phyloP scores from a whole-genome alignment of 2,329 filamentous ascomycete species.

The Tolypocladium amazonense region DNA sequence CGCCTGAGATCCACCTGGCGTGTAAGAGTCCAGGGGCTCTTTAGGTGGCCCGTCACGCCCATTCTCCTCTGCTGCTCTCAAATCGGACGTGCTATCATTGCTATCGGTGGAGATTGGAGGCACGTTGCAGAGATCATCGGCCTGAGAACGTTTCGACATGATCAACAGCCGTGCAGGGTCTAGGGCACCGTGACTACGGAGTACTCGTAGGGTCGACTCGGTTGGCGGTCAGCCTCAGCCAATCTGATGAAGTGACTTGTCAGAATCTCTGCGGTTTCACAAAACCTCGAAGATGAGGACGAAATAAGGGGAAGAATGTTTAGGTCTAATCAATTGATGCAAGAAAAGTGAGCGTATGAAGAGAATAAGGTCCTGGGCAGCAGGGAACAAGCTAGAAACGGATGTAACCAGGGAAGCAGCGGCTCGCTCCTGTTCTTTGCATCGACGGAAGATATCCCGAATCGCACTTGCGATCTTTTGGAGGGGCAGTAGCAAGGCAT shows the following conservation, averaged over 20 bases:
- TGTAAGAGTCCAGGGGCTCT: not conserved
- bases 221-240: not conserved
- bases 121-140: conserved; percentile 3
- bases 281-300: not conserved
- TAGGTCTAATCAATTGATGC: not conserved
- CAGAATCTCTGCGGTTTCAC: not conserved
- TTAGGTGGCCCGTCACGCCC: not conserved
- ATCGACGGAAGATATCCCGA: not conserved
- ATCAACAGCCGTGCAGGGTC: not conserved
- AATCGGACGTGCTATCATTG: not conserved
- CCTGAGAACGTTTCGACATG: conserved; percentile 6
- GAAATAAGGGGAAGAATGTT: not conserved
- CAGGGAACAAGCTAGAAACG: not conserved
- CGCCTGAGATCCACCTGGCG: not conserved
- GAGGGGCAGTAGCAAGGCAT: not conserved
- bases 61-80: not conserved
- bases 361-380: not conserved
- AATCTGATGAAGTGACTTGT: not conserved
- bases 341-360: not conserved
- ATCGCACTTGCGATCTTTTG: not conserved
- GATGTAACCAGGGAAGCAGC: not conserved
- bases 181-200: not conserved
- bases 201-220: not conserved
- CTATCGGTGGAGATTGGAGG: conserved; percentile 3
- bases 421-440: not conserved